These are phyloP conservation scores for Scenedesmus sp. DNA, from an alignment of 163 green algal genomes.

Conservation along the genomic window DNA sequence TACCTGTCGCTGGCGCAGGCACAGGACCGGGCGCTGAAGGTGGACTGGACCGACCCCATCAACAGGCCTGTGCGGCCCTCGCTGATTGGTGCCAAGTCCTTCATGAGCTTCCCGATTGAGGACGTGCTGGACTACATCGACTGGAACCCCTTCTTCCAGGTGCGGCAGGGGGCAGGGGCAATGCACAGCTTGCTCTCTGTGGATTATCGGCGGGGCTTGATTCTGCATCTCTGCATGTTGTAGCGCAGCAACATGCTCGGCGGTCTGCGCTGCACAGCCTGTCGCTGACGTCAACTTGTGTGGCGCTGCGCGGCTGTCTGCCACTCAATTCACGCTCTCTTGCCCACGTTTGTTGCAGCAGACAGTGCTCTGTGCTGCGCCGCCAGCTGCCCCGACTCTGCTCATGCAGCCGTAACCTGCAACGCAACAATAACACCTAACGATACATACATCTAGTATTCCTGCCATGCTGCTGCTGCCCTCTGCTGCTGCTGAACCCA, in stretches of 20 bases:
- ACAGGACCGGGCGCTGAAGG: slow-evolving; percentile 67
- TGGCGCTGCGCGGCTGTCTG: background rate
- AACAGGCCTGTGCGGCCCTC: slow-evolving; percentile 86
- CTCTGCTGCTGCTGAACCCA: too few relatives aligned
- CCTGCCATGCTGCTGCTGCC: too few relatives aligned
- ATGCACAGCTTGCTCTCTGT: too few relatives aligned
- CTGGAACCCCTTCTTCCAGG: slow-evolving; percentile 99
- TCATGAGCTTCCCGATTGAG: slow-evolving; percentile 88
- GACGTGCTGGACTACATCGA: slow-evolving; percentile 97
- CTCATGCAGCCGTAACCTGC: too few relatives aligned
- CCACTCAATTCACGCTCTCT: background rate
- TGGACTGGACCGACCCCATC: slow-evolving; percentile 90
- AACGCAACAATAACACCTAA: too few relatives aligned
- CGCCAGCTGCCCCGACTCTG: too few relatives aligned
- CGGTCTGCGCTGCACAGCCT: too few relatives aligned
- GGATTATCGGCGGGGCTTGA: background rate
- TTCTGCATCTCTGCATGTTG: background rate
- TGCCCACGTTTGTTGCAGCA: background rate
- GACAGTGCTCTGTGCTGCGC: background rate
- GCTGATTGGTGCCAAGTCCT: slow-evolving; percentile 79
- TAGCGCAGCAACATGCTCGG: background rate
- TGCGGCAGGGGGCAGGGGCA: background rate
- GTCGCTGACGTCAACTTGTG: background rate
- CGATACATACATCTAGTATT: too few relatives aligned
- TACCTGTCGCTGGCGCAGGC: slow-evolving; percentile 84